Base-by-base conservation (phyloP, 225 moss, liverwort and hornwort genomes). In the Lunularia cruciata region DNA sequence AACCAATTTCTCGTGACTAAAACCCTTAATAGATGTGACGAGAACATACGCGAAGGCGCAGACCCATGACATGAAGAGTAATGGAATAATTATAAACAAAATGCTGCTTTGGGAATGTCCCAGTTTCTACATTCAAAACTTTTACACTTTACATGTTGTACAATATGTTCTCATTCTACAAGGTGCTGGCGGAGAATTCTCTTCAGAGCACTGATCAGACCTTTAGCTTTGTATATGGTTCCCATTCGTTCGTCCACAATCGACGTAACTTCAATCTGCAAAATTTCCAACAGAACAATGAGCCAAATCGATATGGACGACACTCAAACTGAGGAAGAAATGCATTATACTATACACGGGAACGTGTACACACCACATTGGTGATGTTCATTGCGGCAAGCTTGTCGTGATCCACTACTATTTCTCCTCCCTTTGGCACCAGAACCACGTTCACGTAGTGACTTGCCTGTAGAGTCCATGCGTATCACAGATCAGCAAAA, bases 371-470 rank as follows among this genome's bases (percentile, higher is more conserved):
- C 86, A 98, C 98, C 65, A 98, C 82, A 52, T 71, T 81, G 39
- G 58, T 78, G 73, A 98, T 93, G 26, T 89, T 80, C 79, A 98
- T 77, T 26, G 78, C 66, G 27, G 85, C 71, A 60, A 98, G 79
- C 68, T 64, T 83, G 27, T 88, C 77, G 56, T 70, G 25, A 75
- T 93, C 93, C 3, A 93, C 81, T 69, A 60, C 60, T 57, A 98
- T 86, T 54, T 91, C 88, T 34, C 98, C 91, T 46, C 75, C 91
- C 63, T 81, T 86, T 1, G 98, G 93, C 62, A 89, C 93, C 75
- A 98, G 79, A 82, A 98, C 81, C 33, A 84, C 98, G 83, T 84
- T 84, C 28, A 98, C 81, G 34, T 85, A 98, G 48, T 83, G 77
- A 76, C 77, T 84, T 40, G 98, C 78, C 98, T 98, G 85, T 28